A percentile compares a stretch with the other conserved stretches of the same genome.
phyloP scores from a whole-genome alignment of 257 asterid genomes.

The Perilla frutescens region DNA sequence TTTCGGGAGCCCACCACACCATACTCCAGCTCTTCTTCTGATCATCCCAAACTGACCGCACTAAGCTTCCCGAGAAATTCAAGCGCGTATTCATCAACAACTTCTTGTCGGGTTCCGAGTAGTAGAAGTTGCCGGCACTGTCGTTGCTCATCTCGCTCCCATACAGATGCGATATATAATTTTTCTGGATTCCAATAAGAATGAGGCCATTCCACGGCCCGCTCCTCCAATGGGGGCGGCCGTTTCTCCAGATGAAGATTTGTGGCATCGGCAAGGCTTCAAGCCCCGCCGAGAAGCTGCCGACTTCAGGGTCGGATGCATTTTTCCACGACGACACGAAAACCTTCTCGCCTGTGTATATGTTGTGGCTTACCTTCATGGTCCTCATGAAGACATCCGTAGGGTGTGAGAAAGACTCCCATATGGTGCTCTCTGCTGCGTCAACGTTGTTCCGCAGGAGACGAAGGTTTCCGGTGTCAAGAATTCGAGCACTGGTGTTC shows the following conservation, averaged over 20 bases:
- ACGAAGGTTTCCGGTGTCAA: constrained; percentile 41
- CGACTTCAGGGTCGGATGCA: constrained; percentile 40
- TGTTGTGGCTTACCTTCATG: constrained; percentile 39
- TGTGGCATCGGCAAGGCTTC: constrained; percentile 39
- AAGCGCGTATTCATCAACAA: constrained; percentile 35
- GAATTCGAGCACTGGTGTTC: not conserved
- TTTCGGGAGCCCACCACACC: constrained; percentile 40
- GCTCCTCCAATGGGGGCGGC: constrained; percentile 44
- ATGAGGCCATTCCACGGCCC: constrained; percentile 66
- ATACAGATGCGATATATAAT: constrained; percentile 44
- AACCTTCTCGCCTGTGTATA: constrained; percentile 40
- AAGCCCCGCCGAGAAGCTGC: constrained; percentile 45
- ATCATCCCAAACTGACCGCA: constrained; percentile 40
- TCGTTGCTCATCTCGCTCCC: constrained; percentile 28
- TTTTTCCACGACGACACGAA: constrained; percentile 45
- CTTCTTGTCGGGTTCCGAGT: constrained; percentile 34
- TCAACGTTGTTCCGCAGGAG: constrained; percentile 22
- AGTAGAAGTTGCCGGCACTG: constrained; percentile 32
- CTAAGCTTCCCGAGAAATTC: constrained; percentile 42
- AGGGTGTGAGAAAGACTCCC: constrained; percentile 52
- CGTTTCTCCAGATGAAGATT: constrained; percentile 42
- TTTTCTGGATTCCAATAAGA: constrained; percentile 49
- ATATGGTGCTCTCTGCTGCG: constrained; percentile 11
- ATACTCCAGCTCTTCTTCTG: constrained; percentile 42
- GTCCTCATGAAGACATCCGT: constrained; percentile 39